phyloP scores from a whole-genome alignment of 441 rosid genomes.

The Erodium moschatum region DNA sequence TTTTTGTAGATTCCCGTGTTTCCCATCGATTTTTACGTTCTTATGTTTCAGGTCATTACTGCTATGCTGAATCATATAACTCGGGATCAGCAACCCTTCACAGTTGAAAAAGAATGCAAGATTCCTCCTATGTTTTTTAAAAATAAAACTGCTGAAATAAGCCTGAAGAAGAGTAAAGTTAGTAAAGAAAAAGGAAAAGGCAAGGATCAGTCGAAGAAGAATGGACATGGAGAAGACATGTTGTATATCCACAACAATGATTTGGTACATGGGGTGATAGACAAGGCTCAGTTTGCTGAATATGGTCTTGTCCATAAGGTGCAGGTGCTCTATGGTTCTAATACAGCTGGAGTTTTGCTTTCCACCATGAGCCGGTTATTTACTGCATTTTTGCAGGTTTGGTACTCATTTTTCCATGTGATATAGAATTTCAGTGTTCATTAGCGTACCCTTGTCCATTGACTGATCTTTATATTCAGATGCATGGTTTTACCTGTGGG shows the following conservation, averaged over 20 bases:
- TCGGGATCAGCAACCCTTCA: conserved; percentile 69
- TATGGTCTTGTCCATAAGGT: conserved; percentile 94
- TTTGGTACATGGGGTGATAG: conserved; percentile 85
- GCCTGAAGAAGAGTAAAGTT: conserved; percentile 1
- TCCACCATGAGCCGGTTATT: conserved; percentile 86
- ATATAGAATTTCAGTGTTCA: conserved; percentile 17
- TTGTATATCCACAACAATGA: conserved; percentile 58
- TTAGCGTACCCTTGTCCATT: conserved; percentile 18
- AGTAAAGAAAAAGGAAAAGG: conserved; percentile 18
- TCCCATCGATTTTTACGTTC: background rate
- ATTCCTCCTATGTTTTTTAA: conserved; percentile 69
- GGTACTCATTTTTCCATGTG: conserved; percentile 16
- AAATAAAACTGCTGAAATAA: conserved; percentile 32
- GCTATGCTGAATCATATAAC: conserved; percentile 75
- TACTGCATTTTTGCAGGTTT: conserved; percentile 86
- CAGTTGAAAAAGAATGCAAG: conserved; percentile 74
- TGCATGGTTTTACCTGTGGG: conserved; percentile 98
- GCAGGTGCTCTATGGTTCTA: conserved; percentile 89
- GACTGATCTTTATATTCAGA: conserved; percentile 45
- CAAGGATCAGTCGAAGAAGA: conserved; percentile 19
- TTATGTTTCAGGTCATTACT: conserved; percentile 40
- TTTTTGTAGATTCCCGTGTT: background rate
- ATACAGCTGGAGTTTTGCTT: conserved; percentile 78
- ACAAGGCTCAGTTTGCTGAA: conserved; percentile 97
- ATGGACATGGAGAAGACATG: conserved; percentile 49